Base-by-base conservation (phyloP, 2,329 filamentous ascomycete genomes). In the Sporothrix brasiliensis region DNA sequence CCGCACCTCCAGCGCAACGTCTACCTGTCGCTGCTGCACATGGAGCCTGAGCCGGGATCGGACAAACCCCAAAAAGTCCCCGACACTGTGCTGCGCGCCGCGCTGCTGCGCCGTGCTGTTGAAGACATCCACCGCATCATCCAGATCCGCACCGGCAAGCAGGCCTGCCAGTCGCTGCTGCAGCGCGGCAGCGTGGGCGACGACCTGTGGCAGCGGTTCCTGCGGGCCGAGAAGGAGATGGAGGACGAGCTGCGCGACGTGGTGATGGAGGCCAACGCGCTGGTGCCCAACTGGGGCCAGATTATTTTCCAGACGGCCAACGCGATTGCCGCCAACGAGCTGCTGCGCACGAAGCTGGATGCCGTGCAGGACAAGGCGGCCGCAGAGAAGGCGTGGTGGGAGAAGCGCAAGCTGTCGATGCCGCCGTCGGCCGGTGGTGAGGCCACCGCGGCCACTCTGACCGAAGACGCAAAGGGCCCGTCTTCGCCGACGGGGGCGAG, bases 241-340 rank as follows among this genome's bases (percentile, higher is more conserved):
- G 94, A 99, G 82, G 92, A 93, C 75, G 95, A 99, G 82, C 85
- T 99, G 73, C 88, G 92, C 76, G 95, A 99, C 81, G 94, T 98
- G 30, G 93, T 98, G 47, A 88, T 89, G 76, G 94, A 98, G 93
- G 95, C 96, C 76, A 98, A 98, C 79, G 93, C 92, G 24, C 91
- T 97, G 74, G 86, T 88, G 1, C 90, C 92, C 65, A 90, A 91
- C 79, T 99, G 95, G 95, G 95, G 95, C 73, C 90, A 95, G 78
- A 89, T 88, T 70, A 98, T 99, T 79, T 99, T 99, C 87, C 95
- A 99, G 81, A 94, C 92, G 60, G 95, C 95, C 69, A 97, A 97
- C 81, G 95, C 99, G 81, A 97, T 99, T 81, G 89, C 91, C 71
- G 91, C 93, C 77, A 97, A 97, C 82, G 87, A 88, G 54, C 82